Conservation (phyloP, 176 grass and related monocot genomes). For the Aegilops umbellulata region DNA sequence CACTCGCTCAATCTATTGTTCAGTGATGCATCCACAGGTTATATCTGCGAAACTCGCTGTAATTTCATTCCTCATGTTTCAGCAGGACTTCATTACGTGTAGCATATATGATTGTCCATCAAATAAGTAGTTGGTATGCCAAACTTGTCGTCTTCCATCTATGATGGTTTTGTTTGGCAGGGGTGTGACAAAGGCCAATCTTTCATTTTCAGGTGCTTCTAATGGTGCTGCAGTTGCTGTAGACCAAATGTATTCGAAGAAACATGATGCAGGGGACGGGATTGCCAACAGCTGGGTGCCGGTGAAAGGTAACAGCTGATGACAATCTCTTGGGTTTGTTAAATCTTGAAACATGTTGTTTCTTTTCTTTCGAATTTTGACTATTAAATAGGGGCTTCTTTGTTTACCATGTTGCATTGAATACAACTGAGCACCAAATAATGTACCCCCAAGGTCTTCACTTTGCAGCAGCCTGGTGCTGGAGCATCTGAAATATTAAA, state of each 20-base stretch:
- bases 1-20: conserved; percentile 91
- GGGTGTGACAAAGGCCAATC: conserved; percentile 4
- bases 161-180: conserved; percentile 17
- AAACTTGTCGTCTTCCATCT: conserved; percentile 19
- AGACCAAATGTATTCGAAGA: conserved; percentile 41
- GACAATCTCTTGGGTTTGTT: not conserved
- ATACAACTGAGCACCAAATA: not conserved
- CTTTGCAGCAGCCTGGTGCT: conserved; percentile 17
- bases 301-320: conserved; percentile 29
- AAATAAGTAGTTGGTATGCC: conserved; percentile 21
- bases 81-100: not conserved
- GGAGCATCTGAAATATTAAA: not conserved
- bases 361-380: not conserved
- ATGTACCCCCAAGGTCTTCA: conserved; percentile 1
- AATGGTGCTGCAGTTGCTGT: conserved; percentile 25
- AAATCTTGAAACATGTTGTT: not conserved
- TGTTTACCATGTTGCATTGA: not conserved
- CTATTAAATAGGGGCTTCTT: not conserved
- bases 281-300: conserved; percentile 35
- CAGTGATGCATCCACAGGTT: conserved; percentile 67
- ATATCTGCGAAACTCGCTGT: not conserved
- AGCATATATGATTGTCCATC: too few species aligned
- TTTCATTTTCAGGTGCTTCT: conserved; percentile 38
- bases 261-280: conserved; percentile 33
- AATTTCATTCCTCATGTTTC: not conserved